phyloP scores from a whole-genome alignment of 768 basidiomycete genomes.

The Rhodosporidiobolus sp. region DNA sequence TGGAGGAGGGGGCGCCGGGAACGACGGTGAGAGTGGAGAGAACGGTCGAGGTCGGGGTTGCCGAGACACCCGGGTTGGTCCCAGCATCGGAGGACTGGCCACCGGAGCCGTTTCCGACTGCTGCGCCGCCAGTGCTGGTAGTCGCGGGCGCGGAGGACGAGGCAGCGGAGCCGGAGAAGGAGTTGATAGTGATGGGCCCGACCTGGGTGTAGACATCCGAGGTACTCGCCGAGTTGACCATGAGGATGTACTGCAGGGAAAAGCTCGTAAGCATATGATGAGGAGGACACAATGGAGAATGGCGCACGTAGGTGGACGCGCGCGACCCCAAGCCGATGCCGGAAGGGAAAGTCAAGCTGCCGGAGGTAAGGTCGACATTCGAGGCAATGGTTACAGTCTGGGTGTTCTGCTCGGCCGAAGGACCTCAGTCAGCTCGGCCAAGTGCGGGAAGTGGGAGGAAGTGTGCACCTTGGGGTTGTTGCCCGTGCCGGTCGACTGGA shows the following conservation, averaged over 20 bases:
- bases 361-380: slow-evolving; percentile 17
- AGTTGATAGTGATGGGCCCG: slow-evolving; percentile 21
- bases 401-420: neutral
- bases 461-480: slow-evolving; percentile 7
- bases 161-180: slow-evolving; percentile 8
- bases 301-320: slow-evolving; percentile 17
- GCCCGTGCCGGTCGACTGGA: neutral
- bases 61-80: slow-evolving; percentile 16
- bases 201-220: slow-evolving; percentile 21
- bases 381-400: slow-evolving; percentile 13
- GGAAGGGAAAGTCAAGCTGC: slow-evolving; percentile 7
- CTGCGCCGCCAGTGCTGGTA: neutral
- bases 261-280: rapidly evolving
- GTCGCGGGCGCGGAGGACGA: neutral
- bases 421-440: too few relatives aligned
- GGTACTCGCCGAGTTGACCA: slow-evolving; percentile 29
- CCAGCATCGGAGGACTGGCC: slow-evolving; percentile 1
- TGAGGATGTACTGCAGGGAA: slow-evolving; percentile 11
- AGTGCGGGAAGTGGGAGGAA: too few relatives aligned
- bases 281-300: too few relatives aligned
- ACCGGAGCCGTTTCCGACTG: neutral
- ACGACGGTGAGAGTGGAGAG: neutral
- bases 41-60: neutral
- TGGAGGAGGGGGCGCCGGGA: neutral
- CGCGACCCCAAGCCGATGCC: slow-evolving; percentile 1